Percentiles rank a stretch among this genome's conserved stretches.
Conservation (phyloP, 1,284 basidiomycete genomes). For the Tremellales sp. region DNA sequence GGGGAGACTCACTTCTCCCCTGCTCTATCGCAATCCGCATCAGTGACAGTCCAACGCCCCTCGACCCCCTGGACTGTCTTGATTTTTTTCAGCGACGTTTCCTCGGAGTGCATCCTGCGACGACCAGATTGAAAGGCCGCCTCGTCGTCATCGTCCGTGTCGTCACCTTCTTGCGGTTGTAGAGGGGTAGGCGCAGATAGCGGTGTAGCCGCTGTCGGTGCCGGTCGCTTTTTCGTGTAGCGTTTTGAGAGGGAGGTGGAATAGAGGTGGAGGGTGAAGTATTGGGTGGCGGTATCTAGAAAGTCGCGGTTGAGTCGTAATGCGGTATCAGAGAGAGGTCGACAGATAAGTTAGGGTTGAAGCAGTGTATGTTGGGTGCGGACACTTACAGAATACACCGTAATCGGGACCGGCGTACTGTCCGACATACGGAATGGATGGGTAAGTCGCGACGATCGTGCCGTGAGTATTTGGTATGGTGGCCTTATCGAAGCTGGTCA, state of each 20-base stretch:
- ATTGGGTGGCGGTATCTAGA: slow-evolving; percentile 54
- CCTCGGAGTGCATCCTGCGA: slow-evolving; percentile 21
- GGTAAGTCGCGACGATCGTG: slow-evolving; percentile 77
- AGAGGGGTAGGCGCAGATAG: not conserved
- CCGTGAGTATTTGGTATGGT: slow-evolving; percentile 82
- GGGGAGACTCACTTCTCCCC: slow-evolving; percentile 66
- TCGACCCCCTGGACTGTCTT: slow-evolving; percentile 73
- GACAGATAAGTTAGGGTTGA: slow-evolving; percentile 12
- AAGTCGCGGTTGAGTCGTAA: slow-evolving; percentile 38
- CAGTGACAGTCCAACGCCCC: slow-evolving; percentile 87
- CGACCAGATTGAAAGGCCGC: slow-evolving; percentile 11
- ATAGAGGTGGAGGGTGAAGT: slow-evolving; percentile 84
- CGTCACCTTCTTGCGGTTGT: slow-evolving; percentile 18
- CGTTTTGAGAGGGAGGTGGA: slow-evolving; percentile 55
- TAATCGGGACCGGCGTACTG: slow-evolving; percentile 66
- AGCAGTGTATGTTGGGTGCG: slow-evolving; percentile 3
- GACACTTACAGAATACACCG: slow-evolving; percentile 30
- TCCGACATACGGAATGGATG: slow-evolving; percentile 81
- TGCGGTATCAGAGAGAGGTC: slow-evolving; percentile 52
- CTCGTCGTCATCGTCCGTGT: slow-evolving; percentile 46
- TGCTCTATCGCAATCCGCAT: slow-evolving; percentile 86
- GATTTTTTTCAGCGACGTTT: slow-evolving; percentile 67
- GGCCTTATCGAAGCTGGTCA: slow-evolving; percentile 51
- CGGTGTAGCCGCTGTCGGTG: slow-evolving; percentile 2
- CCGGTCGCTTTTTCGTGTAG: not conserved